Percentiles rank a stretch among this genome's conserved stretches.
These are phyloP conservation scores for Phytopythium sindhum DNA, from an alignment of 352 stramenopile genomes.

Conservation along the genomic window DNA sequence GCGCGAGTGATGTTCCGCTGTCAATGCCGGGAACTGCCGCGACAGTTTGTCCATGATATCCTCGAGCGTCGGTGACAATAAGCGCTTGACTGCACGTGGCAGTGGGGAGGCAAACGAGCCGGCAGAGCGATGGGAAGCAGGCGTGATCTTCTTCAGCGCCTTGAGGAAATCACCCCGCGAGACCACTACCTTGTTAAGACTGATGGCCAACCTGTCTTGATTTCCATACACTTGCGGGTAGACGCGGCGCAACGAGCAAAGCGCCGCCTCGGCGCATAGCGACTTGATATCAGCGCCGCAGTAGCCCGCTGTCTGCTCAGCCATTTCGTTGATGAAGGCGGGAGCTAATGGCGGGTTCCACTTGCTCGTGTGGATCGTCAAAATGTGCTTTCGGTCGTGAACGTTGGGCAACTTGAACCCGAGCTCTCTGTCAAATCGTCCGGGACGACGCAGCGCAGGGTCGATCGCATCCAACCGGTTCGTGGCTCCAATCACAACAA, in stretches of 20 bases:
- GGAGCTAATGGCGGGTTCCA: conserved; percentile 78
- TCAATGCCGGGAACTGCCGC: conserved; percentile 42
- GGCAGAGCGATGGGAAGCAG: conserved; percentile 66
- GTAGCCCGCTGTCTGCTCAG: conserved; percentile 84
- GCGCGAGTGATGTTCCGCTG: neutral
- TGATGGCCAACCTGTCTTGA: conserved; percentile 74
- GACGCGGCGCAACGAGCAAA: conserved; percentile 83
- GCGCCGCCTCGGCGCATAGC: conserved; percentile 84
- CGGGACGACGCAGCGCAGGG: conserved; percentile 91
- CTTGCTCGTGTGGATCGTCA: conserved; percentile 84
- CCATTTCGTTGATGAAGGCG: conserved; percentile 69
- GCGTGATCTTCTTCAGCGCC: conserved; percentile 78
- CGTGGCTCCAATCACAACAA: conserved; percentile 98
- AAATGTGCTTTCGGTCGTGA: conserved; percentile 78
- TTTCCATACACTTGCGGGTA: conserved; percentile 88
- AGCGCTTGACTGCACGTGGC: conserved; percentile 46
- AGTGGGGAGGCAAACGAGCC: conserved; percentile 76
- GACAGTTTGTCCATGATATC: conserved; percentile 41
- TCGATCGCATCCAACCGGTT: conserved; percentile 97
- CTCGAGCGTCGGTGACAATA: conserved; percentile 36
- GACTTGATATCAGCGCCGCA: conserved; percentile 91
- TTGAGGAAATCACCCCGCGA: conserved; percentile 66
- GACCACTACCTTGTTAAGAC: conserved; percentile 69
- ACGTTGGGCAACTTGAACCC: conserved; percentile 88
- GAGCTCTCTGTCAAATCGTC: conserved; percentile 91